Conservation (phyloP, 2,329 filamentous ascomycete genomes). For the Boeremia lycopersici region DNA sequence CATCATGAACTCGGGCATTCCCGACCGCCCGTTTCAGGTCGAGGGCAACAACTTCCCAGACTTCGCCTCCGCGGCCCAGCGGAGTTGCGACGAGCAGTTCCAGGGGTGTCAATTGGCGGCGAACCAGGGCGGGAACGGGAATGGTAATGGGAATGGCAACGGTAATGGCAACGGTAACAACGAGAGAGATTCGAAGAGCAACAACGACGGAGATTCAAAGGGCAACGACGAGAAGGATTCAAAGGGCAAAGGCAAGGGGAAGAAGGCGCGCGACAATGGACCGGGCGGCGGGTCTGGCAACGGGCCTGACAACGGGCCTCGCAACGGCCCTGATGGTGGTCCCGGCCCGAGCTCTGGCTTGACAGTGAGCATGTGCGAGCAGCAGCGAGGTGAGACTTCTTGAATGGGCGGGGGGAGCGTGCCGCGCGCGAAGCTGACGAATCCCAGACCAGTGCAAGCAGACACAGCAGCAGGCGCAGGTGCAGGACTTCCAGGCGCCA, state of each 20-base stretch:
- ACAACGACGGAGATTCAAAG: too few species aligned
- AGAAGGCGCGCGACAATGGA: neutral
- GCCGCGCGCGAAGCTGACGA: neutral
- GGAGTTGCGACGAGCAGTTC: conserved; percentile 68
- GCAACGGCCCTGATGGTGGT: neutral
- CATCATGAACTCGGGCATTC: conserved; percentile 54
- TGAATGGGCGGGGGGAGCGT: neutral
- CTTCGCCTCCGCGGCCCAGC: conserved; percentile 61
- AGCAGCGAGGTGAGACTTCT: conserved; percentile 29
- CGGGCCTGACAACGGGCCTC: too few species aligned
- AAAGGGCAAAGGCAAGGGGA: neutral
- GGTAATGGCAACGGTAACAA: neutral
- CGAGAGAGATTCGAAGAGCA: too few species aligned
- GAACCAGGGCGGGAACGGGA: conserved; percentile 42
- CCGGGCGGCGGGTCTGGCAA: too few species aligned
- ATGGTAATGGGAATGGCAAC: neutral
- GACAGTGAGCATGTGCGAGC: conserved; percentile 29
- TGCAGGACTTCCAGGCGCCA: conserved; percentile 34
- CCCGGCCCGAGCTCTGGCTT: too few species aligned
- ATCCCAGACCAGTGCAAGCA: conserved; percentile 34
- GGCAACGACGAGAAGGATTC: neutral
- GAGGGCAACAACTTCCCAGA: conserved; percentile 57
- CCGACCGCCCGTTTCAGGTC: conserved; percentile 51
- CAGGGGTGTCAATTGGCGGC: conserved; percentile 58
- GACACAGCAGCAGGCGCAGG: conserved; percentile 34